A percentile compares a stretch with the other conserved stretches of the same genome.
These are phyloP conservation scores for Cercospora canescens DNA, from an alignment of 2,329 filamentous ascomycete species.

Conservation along the genomic window DNA sequence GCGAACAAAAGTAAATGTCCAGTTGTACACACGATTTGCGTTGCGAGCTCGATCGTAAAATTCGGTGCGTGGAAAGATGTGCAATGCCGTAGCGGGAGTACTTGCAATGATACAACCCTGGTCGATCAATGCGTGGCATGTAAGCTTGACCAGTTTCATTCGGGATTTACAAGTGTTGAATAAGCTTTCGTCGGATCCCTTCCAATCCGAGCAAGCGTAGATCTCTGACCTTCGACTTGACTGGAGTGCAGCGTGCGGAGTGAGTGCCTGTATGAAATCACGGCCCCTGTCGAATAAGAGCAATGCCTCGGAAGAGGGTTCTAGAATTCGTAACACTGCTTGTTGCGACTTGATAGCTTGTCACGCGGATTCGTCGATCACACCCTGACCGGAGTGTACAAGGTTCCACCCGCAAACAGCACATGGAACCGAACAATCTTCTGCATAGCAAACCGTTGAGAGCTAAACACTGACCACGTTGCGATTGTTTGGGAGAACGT, in stretches of 20 bases:
- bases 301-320: neutral
- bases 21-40: neutral
- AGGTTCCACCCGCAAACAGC: neutral
- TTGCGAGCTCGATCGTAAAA: neutral
- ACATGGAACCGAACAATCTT: neutral
- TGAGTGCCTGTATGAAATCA: neutral
- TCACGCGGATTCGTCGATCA: neutral
- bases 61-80: neutral
- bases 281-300: neutral
- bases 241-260: neutral
- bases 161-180: neutral
- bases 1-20: neutral
- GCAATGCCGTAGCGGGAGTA: neutral
- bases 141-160: constrained; percentile 4
- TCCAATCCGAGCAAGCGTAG: neutral
- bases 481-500: neutral
- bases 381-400: neutral
- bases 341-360: neutral
- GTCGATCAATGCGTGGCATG: constrained; percentile 2
- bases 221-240: neutral
- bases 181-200: constrained; percentile 2
- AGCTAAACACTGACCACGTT: neutral
- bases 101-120: neutral
- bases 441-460: neutral
- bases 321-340: neutral